Evolutionary conservation across 192 early-diverging fungal genomes (phyloP), one percentile per base, ranked within the genome.

Genomic region (Podila epicladia): DNA sequence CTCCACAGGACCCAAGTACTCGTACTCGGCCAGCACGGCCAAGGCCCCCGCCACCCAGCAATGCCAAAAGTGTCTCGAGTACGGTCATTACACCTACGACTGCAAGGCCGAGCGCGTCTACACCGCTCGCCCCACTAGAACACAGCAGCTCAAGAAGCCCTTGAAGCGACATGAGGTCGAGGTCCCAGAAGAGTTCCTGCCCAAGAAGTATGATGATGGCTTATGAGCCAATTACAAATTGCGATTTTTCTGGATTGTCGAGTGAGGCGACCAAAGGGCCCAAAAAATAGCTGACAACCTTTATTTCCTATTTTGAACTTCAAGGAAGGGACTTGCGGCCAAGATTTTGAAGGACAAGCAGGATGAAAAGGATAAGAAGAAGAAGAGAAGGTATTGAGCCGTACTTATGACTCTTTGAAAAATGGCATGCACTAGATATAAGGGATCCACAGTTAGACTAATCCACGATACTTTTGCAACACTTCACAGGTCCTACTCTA

Each of bases 31-130:
- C 12, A 58, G 26, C 29, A 64, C 61, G 0, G 64, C 75, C n/a
- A 86, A 83, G 28, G 85, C 87, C 20, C 77, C 85, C 12, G 45
- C 87, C 9, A 78, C 82, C 20, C 87, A 88, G 20, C 86, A 86
- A 60, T 90, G 89, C 59, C 89, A 90, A 72, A 88, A 86, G 68
- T 90, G 89, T 65, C 67, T 90, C 29, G 83, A 88, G 37, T 86
- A 65, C 68, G 89, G 89, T 9, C 89, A 90, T 62, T 76, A 88
- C 82, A 90, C 87, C 0, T 88, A 82, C 60, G 87, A 87, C 48
- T 90, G 89, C 65, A 86, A 84, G 37, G 85, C 79, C 4, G 59
- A 67, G 31, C 70, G 83, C 55, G 72, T 61, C 4, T 90, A 90
- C 67, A 85, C 75, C 51, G 38, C 84, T 28, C 84, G 89, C 28